Conservation (phyloP, 2,329 filamentous ascomycete species). For the Bipolaris sorokiniana region DNA sequence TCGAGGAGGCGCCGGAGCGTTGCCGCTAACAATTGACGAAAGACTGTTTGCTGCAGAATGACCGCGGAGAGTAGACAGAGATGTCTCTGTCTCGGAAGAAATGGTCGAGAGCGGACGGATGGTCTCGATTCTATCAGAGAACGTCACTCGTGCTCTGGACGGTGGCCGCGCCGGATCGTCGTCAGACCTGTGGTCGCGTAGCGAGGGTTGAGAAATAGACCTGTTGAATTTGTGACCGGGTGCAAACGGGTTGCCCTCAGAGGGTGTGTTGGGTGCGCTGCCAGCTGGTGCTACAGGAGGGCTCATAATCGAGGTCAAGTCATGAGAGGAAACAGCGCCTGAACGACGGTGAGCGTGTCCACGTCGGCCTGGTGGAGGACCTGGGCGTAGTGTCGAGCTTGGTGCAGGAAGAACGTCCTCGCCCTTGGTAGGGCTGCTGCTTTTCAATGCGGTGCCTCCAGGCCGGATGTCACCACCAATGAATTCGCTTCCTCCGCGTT, state of each 20-base stretch:
- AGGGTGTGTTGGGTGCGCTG: conserved; percentile 70
- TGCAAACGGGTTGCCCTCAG: conserved; percentile 52
- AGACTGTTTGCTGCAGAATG: conserved; percentile 81
- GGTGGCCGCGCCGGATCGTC: conserved; percentile 42
- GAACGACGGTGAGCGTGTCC: conserved; percentile 84
- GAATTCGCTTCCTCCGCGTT: conserved; percentile 83
- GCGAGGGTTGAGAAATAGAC: conserved; percentile 49
- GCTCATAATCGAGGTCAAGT: conserved; percentile 73
- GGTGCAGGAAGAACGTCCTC: conserved; percentile 65
- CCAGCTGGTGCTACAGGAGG: conserved; percentile 61
- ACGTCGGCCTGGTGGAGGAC: conserved; percentile 62
- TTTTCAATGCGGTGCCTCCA: conserved; percentile 64
- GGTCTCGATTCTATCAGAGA: conserved; percentile 83
- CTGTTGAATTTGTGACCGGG: conserved; percentile 47
- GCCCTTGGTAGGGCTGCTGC: conserved; percentile 72
- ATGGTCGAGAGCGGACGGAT: conserved; percentile 83
- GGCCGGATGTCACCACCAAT: conserved; percentile 71
- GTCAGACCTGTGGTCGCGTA: conserved; percentile 33
- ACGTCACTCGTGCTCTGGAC: conserved; percentile 74
- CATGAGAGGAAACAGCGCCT: conserved; percentile 79
- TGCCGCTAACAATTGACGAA: conserved; percentile 73
- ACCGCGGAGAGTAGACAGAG: conserved; percentile 69
- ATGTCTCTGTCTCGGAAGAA: conserved; percentile 83
- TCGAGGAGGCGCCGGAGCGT: conserved; percentile 55
- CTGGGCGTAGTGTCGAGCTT: conserved; percentile 55